Percentiles rank a stretch among this genome's conserved stretches.
phyloP scores from a whole-genome alignment of 306 rosid species.

The Astragalus membranaceus region DNA sequence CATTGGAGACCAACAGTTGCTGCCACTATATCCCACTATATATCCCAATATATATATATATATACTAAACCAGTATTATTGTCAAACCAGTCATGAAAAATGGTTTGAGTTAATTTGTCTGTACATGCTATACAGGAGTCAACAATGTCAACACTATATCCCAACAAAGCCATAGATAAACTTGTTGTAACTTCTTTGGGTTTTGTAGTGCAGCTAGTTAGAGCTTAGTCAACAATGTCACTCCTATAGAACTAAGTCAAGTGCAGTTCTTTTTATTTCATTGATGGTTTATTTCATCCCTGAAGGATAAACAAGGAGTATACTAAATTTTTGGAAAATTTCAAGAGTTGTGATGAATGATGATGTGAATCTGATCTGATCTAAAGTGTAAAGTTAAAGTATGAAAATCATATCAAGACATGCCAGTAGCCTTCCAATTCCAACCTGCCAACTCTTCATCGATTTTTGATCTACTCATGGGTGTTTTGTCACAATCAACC shows the following conservation, averaged over 20 bases:
- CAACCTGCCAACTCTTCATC: slow-evolving; percentile 50
- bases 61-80: slow-evolving; percentile 4
- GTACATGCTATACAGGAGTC: slow-evolving; percentile 5
- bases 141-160: not conserved
- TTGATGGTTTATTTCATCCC: not conserved
- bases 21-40: not conserved
- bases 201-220: not conserved
- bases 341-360: not conserved
- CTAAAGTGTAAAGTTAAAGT: not conserved
- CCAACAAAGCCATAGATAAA: not conserved
- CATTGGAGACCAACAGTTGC: not conserved
- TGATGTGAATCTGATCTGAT: not conserved
- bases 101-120: not conserved
- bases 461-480: slow-evolving; percentile 34
- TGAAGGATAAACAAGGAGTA: not conserved
- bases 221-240: slow-evolving; percentile 9
- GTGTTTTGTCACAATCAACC: slow-evolving; percentile 43
- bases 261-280: not conserved
- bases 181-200: not conserved
- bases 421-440: slow-evolving; percentile 1
- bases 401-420: slow-evolving; percentile 13
- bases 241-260: not conserved
- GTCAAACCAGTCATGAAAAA: slow-evolving; percentile 1
- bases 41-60: not conserved
- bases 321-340: not conserved